Evolutionary conservation across 176 grass and related monocot genomes (phyloP), one percentile per base, ranked within the genome.

Genomic region (Juncus inflexus): DNA sequence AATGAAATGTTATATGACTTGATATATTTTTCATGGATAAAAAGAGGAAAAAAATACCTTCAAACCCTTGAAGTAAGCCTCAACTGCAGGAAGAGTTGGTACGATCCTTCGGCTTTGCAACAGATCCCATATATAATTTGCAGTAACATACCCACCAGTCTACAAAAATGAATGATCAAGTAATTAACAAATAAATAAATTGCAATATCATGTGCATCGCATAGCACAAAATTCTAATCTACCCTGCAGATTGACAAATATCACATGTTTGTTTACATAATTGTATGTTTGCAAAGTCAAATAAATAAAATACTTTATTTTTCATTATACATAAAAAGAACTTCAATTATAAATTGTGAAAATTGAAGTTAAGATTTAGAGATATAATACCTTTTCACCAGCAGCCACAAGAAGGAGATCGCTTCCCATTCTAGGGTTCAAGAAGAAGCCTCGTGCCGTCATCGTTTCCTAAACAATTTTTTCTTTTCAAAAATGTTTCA

Each of bases 81-180:
- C 80, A 47, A 99, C 85, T 59, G 94, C 94, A 84, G 80, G 78
- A 84, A 92, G 72, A 40, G 61, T 8, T 62, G 85, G 85, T 66
- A 36, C 67, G 49, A 92, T 69, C 2, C 65, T 91, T 13, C 85
- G 88, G 80, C 64, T 99, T 86, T 86, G 88, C 77, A 89, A 58
- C 16, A 92, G 64, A 74, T 99, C 94, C 94, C 88, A 99, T 13
- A 99, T 7, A 70, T 91, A 92, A 76, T 99, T 99, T 36, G 94
- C 94, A 42, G 58, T 90, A 4, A 83, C 91, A 82, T 89, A 99
- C 76, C 88, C 94, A 78, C 94, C 94, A 77, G 55, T 66, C 94
- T 99, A 81, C 62, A 77, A 70, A 76, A n/a, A 35, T 11, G n/a
- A 7, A 15, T 59, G 2, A 37, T 11, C 69, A 62, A 53, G 6